Evolutionary conservation across 208 protist species (phyloP).

Genomic region (Crithidia thermophila): DNA sequence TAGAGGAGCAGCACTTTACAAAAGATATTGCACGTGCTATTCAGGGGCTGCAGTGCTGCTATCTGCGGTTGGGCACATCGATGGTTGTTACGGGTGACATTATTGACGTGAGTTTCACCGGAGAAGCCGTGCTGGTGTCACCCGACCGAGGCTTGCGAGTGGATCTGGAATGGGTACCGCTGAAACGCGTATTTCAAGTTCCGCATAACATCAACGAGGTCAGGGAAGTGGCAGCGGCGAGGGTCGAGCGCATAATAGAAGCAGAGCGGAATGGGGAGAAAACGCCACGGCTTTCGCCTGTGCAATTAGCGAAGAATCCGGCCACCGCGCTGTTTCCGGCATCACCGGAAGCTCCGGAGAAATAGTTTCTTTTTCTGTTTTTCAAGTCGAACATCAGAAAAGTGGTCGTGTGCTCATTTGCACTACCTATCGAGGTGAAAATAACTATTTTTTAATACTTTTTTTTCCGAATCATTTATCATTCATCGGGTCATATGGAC

Average conservation of each 20-base stretch:
- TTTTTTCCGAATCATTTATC: too few relatives aligned
- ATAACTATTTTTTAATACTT: not conserved
- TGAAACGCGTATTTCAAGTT: conserved; percentile 47
- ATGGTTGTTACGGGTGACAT: conserved; percentile 60
- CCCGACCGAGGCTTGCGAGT: conserved; percentile 47
- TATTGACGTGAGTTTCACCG: conserved; percentile 41
- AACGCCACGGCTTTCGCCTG: conserved; percentile 14
- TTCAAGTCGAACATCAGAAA: not conserved
- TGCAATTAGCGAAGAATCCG: conserved; percentile 16
- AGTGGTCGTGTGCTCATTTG: not conserved
- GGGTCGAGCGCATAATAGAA: conserved; percentile 30
- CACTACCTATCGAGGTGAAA: too few relatives aligned
- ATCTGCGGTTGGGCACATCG: conserved; percentile 54
- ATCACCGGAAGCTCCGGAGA: not conserved
- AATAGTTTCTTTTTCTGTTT: not conserved
- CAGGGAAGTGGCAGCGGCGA: conserved; percentile 5
- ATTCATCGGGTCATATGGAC: too few relatives aligned
- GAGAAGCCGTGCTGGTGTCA: conserved; percentile 43
- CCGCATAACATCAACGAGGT: conserved; percentile 50
- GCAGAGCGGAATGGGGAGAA: conserved; percentile 26
- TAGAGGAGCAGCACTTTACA: not conserved
- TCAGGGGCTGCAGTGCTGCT: conserved; percentile 49
- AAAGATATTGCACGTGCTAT: conserved; percentile 27
- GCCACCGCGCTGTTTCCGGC: not conserved
- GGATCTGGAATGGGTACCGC: conserved; percentile 44